A percentile compares a stretch with the other conserved stretches of the same genome.
phyloP scores from a whole-genome alignment of 768 basidiomycete species.

The Boletus rex-veris region DNA sequence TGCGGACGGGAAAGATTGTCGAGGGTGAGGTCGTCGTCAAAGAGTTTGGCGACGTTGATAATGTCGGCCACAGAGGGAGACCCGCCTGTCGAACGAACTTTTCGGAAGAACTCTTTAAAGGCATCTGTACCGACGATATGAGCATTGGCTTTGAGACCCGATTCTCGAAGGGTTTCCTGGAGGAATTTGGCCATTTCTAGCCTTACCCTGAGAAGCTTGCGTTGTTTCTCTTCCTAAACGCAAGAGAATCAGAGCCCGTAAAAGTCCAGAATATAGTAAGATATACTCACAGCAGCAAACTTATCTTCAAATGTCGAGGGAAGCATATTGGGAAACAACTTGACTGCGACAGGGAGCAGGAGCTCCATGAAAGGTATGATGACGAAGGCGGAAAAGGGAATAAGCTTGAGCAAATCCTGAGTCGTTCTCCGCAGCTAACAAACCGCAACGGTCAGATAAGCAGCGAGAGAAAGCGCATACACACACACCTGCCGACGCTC shows the following conservation, averaged over 20 bases:
- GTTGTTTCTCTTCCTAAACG: constrained; percentile 88
- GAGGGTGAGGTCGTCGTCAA: constrained; percentile 95
- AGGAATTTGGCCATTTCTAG: constrained; percentile 99
- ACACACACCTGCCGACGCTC: constrained; percentile 88
- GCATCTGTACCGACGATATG: constrained; percentile 93
- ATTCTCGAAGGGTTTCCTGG: constrained; percentile 94
- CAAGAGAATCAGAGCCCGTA: neutral
- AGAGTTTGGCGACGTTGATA: constrained; percentile 92
- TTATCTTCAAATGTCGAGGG: constrained; percentile 99
- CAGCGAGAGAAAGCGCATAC: constrained; percentile 9
- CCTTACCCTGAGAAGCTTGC: constrained; percentile 90
- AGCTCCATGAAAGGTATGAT: constrained; percentile 99
- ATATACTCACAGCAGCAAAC: constrained; percentile 71
- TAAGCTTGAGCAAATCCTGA: constrained; percentile 84
- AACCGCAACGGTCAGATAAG: constrained; percentile 1
- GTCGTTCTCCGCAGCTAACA: constrained; percentile 86
- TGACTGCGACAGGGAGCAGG: constrained; percentile 90
- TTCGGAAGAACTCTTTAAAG: constrained; percentile 99
- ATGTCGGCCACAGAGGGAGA: constrained; percentile 84
- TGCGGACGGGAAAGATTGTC: constrained; percentile 99
- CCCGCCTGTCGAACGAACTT: constrained; percentile 95
- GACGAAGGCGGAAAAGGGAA: constrained; percentile 93
- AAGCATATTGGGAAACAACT: constrained; percentile 98
- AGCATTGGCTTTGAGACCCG: constrained; percentile 85
- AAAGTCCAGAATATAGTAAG: neutral